phyloP scores from a whole-genome alignment of 2,329 filamentous ascomycete species.

The Trichoderma koningii region DNA sequence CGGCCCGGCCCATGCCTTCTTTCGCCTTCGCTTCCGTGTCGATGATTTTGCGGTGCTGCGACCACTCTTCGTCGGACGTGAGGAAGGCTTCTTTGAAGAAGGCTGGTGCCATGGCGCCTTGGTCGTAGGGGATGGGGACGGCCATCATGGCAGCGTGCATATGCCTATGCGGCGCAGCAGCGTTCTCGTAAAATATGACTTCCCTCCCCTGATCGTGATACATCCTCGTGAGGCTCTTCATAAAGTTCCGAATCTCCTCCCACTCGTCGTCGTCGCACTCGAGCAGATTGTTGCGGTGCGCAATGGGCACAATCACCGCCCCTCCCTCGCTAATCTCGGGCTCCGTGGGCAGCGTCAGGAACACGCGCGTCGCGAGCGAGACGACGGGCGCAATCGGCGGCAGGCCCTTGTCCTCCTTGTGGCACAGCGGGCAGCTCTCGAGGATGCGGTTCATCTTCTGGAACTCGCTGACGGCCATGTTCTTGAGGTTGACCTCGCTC shows the following conservation, averaged over 20 bases:
- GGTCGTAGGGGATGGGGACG: conserved; percentile 83
- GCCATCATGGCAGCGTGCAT: conserved; percentile 83
- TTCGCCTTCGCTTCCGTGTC: conserved; percentile 71
- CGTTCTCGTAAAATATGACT: conserved; percentile 97
- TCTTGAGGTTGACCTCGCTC: conserved; percentile 84
- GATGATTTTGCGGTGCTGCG: conserved; percentile 91
- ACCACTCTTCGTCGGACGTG: conserved; percentile 86
- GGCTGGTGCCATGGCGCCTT: conserved; percentile 89
- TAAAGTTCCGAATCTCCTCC: conserved; percentile 98
- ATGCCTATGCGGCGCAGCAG: conserved; percentile 74
- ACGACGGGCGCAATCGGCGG: conserved; percentile 83
- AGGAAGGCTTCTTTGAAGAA: conserved; percentile 97
- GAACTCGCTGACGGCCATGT: conserved; percentile 82
- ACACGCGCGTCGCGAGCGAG: conserved; percentile 82
- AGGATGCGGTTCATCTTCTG: conserved; percentile 86
- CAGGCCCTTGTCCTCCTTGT: conserved; percentile 76
- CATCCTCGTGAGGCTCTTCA: conserved; percentile 92
- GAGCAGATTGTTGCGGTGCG: conserved; percentile 86
- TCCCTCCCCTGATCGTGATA: conserved; percentile 92
- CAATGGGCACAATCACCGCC: conserved; percentile 84
- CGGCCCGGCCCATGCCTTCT: conserved; percentile 70
- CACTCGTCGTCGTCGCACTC: conserved; percentile 99
- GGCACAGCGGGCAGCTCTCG: conserved; percentile 85
- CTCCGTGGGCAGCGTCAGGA: conserved; percentile 83
- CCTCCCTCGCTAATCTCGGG: conserved; percentile 83